Conservation (phyloP, 345 rosid species). For the Hypericum perforatum region DNA sequence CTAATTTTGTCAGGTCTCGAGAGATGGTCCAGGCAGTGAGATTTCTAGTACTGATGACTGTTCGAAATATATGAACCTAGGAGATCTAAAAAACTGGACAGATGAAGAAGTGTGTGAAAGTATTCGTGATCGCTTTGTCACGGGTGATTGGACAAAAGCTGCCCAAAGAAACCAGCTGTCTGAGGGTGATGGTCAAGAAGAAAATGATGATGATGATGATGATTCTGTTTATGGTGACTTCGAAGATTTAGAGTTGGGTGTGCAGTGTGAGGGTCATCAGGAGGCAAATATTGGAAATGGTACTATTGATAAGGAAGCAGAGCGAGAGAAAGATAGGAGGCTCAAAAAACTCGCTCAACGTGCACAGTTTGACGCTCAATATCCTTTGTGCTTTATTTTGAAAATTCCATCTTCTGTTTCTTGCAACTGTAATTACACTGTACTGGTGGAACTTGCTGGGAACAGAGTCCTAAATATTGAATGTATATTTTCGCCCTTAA, state of each 20-base stretch:
- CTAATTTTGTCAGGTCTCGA: constrained; percentile 39
- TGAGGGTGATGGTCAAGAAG: constrained; percentile 20
- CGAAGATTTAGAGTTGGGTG: constrained; percentile 86
- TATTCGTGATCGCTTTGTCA: constrained; percentile 79
- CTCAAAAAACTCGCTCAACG: constrained; percentile 74
- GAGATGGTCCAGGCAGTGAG: constrained; percentile 35
- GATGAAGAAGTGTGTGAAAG: constrained; percentile 51
- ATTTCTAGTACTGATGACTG: constrained; percentile 49
- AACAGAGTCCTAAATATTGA: too few species aligned
- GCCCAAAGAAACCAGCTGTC: constrained; percentile 44
- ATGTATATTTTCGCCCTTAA: constrained; percentile 33
- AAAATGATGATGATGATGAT: constrained; percentile 20
- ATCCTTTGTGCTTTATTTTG: constrained; percentile 43
- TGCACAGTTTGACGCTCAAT: constrained; percentile 70
- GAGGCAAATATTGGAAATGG: constrained; percentile 24
- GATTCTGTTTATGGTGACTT: constrained; percentile 62
- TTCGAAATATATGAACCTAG: constrained; percentile 50
- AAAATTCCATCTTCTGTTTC: not conserved
- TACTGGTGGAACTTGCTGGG: too few species aligned
- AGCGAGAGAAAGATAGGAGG: constrained; percentile 48
- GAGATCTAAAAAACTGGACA: constrained; percentile 51
- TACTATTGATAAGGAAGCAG: constrained; percentile 35
- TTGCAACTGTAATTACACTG: too few species aligned
- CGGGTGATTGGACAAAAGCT: constrained; percentile 83
- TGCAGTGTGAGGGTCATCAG: constrained; percentile 32